A percentile compares a stretch with the other conserved stretches of the same genome.
These are phyloP conservation scores for Phragmites australis DNA, from an alignment of 176 grass and related monocot species.

Conservation along the genomic window DNA sequence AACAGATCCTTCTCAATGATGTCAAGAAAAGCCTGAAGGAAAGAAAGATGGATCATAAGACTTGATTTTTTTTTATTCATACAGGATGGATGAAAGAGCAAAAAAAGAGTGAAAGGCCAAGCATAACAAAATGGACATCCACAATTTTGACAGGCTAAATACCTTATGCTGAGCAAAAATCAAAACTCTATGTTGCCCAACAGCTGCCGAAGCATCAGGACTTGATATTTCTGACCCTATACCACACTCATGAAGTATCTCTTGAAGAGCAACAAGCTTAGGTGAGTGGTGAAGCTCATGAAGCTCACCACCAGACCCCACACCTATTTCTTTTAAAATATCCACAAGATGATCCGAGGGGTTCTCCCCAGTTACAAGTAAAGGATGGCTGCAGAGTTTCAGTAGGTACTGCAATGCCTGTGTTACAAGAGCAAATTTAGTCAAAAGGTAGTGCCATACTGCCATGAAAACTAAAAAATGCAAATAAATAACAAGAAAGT, in stretches of 20 bases:
- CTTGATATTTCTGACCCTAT: constrained; percentile 86
- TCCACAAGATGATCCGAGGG: constrained; percentile 60
- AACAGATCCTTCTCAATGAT: constrained; percentile 98
- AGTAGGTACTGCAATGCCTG: constrained; percentile 91
- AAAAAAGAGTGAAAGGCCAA: background rate
- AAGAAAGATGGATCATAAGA: constrained; percentile 8
- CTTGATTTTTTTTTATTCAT: background rate
- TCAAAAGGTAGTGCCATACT: background rate
- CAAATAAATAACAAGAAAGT: constrained; percentile 5
- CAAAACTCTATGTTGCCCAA: constrained; percentile 90
- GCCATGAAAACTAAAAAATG: background rate
- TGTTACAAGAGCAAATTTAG: constrained; percentile 36
- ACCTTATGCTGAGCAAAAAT: constrained; percentile 99
- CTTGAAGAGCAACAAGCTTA: constrained; percentile 99
- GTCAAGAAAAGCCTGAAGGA: constrained; percentile 84
- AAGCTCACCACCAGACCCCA: constrained; percentile 68
- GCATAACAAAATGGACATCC: background rate
- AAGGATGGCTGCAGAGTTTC: constrained; percentile 94
- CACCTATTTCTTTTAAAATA: constrained; percentile 60
- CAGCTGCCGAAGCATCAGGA: constrained; percentile 57
- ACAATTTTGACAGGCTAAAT: background rate
- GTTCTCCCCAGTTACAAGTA: constrained; percentile 76
- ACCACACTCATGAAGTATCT: constrained; percentile 97
- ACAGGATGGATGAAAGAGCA: constrained; percentile 24
- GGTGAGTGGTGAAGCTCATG: constrained; percentile 87